Percentiles rank a stretch among this genome's conserved stretches.
Conservation (phyloP, 23 red algal genomes). For the Gracilaria domingensis region DNA sequence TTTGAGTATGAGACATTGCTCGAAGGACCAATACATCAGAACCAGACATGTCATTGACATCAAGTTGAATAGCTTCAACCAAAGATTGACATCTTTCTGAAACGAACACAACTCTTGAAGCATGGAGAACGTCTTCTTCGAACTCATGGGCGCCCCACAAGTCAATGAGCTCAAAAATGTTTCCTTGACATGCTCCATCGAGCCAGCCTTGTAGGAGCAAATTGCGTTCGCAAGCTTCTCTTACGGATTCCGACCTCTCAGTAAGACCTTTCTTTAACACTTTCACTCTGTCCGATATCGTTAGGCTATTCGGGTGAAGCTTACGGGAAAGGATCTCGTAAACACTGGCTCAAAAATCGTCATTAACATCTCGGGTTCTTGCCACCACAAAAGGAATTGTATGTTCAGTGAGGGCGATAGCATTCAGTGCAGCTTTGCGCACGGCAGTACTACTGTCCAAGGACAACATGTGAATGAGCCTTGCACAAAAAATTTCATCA, state of each 20-base stretch:
- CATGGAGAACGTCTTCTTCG: slow-evolving; percentile 63
- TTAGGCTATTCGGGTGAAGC: slow-evolving; percentile 30
- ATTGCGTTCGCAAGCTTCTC: no score
- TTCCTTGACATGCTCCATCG: no score
- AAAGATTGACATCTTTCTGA: slow-evolving; percentile 33
- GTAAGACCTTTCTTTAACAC: slow-evolving; percentile 44
- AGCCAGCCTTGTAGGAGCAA: slow-evolving; percentile 73
- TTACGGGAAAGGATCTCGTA: slow-evolving; percentile 52
- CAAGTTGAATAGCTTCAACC: slow-evolving; percentile 63
- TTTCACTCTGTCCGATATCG: slow-evolving; percentile 15
- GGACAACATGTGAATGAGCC: slow-evolving; percentile 35
- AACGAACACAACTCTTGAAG: slow-evolving; percentile 47
- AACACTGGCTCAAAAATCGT: slow-evolving; percentile 48
- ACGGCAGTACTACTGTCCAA: slow-evolving; percentile 62
- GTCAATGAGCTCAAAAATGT: no score
- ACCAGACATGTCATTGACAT: slow-evolving; percentile 44
- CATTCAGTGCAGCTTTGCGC: slow-evolving; percentile 73
- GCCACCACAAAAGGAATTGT: slow-evolving; percentile 43
- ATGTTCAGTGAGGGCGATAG: slow-evolving; percentile 30
- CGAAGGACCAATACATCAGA: slow-evolving; percentile 58
- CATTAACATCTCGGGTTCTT: slow-evolving; percentile 56
- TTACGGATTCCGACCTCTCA: slow-evolving; percentile 44
- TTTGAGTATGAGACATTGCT: slow-evolving; percentile 50
- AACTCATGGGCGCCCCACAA: slow-evolving; percentile 51
- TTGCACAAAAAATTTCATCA: slow-evolving; percentile 41